A percentile compares a stretch with the other conserved stretches of the same genome.
phyloP scores from a whole-genome alignment of 768 basidiomycete genomes.

The Boletus subcaerulescens region DNA sequence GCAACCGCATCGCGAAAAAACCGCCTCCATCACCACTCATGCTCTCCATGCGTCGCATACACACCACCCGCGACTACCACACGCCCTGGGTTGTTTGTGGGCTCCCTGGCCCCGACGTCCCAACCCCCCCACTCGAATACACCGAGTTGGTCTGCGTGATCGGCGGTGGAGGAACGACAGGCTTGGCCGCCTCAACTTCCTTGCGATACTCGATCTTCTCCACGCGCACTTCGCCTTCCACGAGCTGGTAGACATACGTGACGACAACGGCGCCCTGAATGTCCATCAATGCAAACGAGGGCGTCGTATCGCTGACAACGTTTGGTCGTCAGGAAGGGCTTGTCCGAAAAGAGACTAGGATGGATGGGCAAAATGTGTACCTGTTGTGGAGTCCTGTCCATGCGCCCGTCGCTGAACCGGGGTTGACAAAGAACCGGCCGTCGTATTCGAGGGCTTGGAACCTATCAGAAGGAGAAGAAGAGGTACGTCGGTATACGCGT shows the following conservation, averaged over 20 bases:
- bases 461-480: conserved; percentile 34
- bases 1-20: not conserved
- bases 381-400: conserved; percentile 61
- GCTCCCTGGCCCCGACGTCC: conserved; percentile 22
- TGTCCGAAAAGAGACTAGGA: no score
- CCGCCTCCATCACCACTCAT: not conserved
- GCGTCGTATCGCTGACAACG: conserved; percentile 68
- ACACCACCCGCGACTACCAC: conserved; percentile 17
- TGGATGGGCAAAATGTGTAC: not conserved
- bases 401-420: conserved; percentile 92
- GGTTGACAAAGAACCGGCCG: conserved; percentile 92
- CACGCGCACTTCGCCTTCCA: conserved; percentile 90
- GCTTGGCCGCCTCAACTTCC: conserved; percentile 44
- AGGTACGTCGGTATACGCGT: not conserved
- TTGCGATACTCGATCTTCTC: conserved; percentile 87
- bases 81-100: conserved; percentile 27
- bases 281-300: conserved; percentile 97
- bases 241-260: conserved; percentile 94
- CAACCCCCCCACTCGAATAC: conserved; percentile 29
- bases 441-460: conserved; percentile 95
- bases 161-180: conserved; percentile 16
- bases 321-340: not conserved
- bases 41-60: not conserved
- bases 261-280: conserved; percentile 96
- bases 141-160: conserved; percentile 31